Base-by-base conservation (phyloP, 345 rosid genomes). In the Psidium guajava region DNA sequence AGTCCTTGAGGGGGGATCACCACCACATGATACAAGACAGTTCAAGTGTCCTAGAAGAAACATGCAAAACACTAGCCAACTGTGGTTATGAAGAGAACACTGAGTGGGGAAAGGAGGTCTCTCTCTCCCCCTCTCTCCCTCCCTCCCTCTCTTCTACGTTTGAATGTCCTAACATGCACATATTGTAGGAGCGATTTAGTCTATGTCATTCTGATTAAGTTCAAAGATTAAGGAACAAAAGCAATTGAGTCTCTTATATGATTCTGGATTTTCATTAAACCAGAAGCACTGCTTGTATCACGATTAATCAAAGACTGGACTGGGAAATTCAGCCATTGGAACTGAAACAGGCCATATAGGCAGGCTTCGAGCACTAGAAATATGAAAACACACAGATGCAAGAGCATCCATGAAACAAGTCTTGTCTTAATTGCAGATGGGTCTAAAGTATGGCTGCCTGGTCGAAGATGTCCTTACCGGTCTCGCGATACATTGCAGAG, bases 401-500 rank as follows among this genome's bases (percentile, higher is more conserved):
- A 25, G 15, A 54, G 40, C 42, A 24, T n/a, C 8, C 56, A 16
- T 82, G 75, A 28, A 64, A 61, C 9, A 28, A 82, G 2, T n/a
- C 18, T 82, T 20, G 8, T 28, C 21, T 52, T 22, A 54, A 32
- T 56, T 75, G 84, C 87, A 92, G 92, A 85, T 90, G 91, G 93
- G 94, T 20, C 42, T 88, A 55, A 87, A 77, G 82, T 92, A 91
- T 59, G 92, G 93, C 12, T 88, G 86, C 57, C 83, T 87, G 20
- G 90, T 87, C 12, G 93, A 92, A 86, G 93, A 92, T 58, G 75
- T 91, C 81, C 52, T 92, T 15, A 90, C 92, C 1, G 92, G 93
- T 82, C 84, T 89, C 42, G 57, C 87, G 3, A 90, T 90, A 85
- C 89, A 87, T 55, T 90, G 87, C 83, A 89, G 83, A 83, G 92